These are phyloP conservation scores for Limonium bicolor DNA, from an alignment of 148 eudicot genomes.

Conservation along the genomic window DNA sequence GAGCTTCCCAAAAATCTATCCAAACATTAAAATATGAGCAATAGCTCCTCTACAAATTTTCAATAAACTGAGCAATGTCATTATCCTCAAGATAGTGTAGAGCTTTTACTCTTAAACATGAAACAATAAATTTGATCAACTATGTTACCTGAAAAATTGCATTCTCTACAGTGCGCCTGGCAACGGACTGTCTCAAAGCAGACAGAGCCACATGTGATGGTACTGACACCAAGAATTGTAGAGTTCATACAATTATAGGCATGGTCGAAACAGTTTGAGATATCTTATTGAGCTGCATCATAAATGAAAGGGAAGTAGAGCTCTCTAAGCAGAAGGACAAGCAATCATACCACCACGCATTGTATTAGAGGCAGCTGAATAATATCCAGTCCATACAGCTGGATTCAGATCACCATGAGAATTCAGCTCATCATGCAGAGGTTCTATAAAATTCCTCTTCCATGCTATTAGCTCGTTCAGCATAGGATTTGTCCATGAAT, in stretches of 20 bases:
- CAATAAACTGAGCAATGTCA: too few relatives aligned
- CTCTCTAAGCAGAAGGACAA: too few relatives aligned
- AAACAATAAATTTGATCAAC: background rate
- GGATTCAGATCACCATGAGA: slow-evolving; percentile 4
- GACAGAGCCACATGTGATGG: slow-evolving; percentile 44
- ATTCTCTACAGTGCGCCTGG: slow-evolving; percentile 35
- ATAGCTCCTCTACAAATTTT: too few relatives aligned
- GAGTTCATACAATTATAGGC: slow-evolving; percentile 21
- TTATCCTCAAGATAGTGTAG: too few relatives aligned
- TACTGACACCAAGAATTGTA: slow-evolving; percentile 10
- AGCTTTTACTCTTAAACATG: too few relatives aligned
- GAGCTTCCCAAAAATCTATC: too few relatives aligned
- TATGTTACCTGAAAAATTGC: slow-evolving; percentile 41
- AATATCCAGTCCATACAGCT: background rate
- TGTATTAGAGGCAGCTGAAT: too few relatives aligned
- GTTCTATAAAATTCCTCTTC: slow-evolving; percentile 63
- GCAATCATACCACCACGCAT: too few relatives aligned
- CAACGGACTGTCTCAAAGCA: slow-evolving; percentile 57
- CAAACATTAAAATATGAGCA: too few relatives aligned
- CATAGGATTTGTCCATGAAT: slow-evolving; percentile 49
- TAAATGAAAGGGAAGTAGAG: too few relatives aligned
- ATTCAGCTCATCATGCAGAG: slow-evolving; percentile 24
- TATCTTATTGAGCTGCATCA: background rate
- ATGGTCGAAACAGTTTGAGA: background rate
- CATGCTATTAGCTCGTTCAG: slow-evolving; percentile 54